Base-by-base conservation (phyloP, 345 rosid genomes). In the Lagerstroemia speciosa region DNA sequence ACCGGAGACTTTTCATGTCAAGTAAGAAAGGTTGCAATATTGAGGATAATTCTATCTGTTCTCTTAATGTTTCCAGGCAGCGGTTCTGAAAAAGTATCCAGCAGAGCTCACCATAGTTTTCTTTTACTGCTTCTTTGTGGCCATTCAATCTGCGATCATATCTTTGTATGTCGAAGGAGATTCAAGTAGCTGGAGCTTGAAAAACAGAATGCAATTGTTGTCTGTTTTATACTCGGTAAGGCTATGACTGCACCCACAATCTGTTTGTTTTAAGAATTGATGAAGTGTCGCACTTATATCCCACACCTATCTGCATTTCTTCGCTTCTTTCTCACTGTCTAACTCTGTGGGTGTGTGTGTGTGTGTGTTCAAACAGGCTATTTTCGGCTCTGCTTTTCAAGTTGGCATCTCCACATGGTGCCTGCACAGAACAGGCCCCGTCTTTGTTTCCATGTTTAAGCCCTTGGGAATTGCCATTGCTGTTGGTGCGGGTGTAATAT, bases 371-470 rank as follows among this genome's bases (percentile, higher is more conserved):
- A 48, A 20, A 53, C 65, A 38, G 33, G 45, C 37, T 1, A 15
- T 34, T n/a, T 76, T 57, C 31, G 69, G 37, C 26, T 74, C 71
- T 32, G 41, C 85, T n/a, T 82, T 87, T 74, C 89, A 85, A 85
- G 79, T 87, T 30, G 85, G 87, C 12, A 30, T 87, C 65, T 34
- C 74, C 57, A 71, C 92, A 68, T 87, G 87, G 88, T 87, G 89
- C 81, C 67, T 87, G 74, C 84, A 53, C 65, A 73, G 76, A 74
- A 83, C 90, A 0, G 87, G 90, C 45, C 90, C 89, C 26, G 87
- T 85, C 71, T 85, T 88, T 72, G 89, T 88, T 69, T 31, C 87
- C 16, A 79, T 84, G 90, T 85, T 85, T 81, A 88, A 88, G 80
- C 89, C 93, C 60, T 46, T 88, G 75, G 90, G 90, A 5, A 73